Percentiles rank a stretch among this genome's conserved stretches.
phyloP scores from a whole-genome alignment of 2,329 filamentous ascomycete species.

The Talaromyces sp. region DNA sequence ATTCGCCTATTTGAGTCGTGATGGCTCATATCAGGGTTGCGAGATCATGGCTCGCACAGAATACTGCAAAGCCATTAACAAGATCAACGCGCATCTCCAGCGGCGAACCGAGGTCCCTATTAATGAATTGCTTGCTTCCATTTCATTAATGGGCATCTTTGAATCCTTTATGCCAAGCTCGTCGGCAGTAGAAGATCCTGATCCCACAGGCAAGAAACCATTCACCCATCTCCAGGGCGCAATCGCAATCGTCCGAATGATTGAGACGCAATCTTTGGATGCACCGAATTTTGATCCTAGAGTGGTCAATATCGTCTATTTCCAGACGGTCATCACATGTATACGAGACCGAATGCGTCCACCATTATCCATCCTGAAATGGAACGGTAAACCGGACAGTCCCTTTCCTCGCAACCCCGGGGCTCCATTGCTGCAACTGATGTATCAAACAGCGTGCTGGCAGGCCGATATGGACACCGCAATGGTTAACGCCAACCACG shows the following conservation, averaged over 20 bases:
- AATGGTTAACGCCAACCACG: background rate
- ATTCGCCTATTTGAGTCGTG: background rate
- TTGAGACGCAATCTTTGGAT: background rate
- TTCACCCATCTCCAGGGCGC: constrained; percentile 5
- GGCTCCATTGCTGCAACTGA: background rate
- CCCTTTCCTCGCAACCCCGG: background rate
- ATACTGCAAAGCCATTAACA: constrained; percentile 8
- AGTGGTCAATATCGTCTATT: constrained; percentile 4
- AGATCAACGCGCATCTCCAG: background rate
- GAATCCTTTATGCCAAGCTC: background rate
- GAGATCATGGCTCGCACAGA: constrained; percentile 5
- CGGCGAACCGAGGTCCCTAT: background rate
- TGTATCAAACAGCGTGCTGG: background rate
- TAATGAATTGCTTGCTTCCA: background rate
- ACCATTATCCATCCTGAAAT: background rate
- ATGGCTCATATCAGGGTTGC: background rate
- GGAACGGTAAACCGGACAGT: background rate
- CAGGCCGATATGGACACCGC: constrained; percentile 7
- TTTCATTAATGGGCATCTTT: background rate
- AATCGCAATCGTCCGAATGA: constrained; percentile 4
- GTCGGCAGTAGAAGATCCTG: background rate
- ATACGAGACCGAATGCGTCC: background rate
- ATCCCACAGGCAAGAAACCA: background rate
- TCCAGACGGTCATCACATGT: constrained; percentile 6
- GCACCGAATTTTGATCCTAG: background rate